These are phyloP conservation scores for Alternaria consortialis DNA, from an alignment of 2,329 filamentous ascomycete genomes.

Conservation along the genomic window DNA sequence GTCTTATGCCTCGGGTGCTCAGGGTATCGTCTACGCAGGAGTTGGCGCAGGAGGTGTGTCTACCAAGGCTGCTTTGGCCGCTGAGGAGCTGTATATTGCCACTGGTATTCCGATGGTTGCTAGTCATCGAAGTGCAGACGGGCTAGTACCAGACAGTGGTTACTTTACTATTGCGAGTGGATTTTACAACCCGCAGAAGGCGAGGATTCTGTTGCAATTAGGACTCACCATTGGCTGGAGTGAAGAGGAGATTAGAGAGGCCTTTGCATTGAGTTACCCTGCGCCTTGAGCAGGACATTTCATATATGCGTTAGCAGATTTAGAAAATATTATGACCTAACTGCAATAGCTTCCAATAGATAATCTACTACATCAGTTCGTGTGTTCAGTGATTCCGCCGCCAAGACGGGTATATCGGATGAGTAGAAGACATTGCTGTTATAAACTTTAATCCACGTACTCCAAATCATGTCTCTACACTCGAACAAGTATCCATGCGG, in stretches of 20 bases:
- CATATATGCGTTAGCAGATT: background rate
- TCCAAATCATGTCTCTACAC: background rate
- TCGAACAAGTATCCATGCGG: background rate
- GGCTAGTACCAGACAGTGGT: constrained; percentile 56
- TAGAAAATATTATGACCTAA: background rate
- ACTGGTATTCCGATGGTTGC: constrained; percentile 61
- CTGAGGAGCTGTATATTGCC: constrained; percentile 57
- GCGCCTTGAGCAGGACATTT: constrained; percentile 14
- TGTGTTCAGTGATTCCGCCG: background rate
- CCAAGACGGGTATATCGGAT: background rate
- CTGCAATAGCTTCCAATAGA: background rate
- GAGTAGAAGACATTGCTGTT: background rate
- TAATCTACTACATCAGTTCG: background rate
- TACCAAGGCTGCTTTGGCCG: constrained; percentile 39
- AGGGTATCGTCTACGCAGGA: constrained; percentile 65
- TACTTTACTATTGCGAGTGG: constrained; percentile 57
- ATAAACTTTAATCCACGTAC: background rate
- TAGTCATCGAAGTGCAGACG: constrained; percentile 62
- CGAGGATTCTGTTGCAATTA: constrained; percentile 60
- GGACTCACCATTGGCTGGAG: constrained; percentile 42
- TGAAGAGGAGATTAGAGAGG: constrained; percentile 56
- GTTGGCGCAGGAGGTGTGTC: constrained; percentile 63
- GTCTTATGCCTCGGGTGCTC: constrained; percentile 60
- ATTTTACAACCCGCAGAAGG: constrained; percentile 66
- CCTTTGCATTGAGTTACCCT: constrained; percentile 48